phyloP scores from a whole-genome alignment of 2,329 filamentous ascomycete species.

The Talaromyces sp. region DNA sequence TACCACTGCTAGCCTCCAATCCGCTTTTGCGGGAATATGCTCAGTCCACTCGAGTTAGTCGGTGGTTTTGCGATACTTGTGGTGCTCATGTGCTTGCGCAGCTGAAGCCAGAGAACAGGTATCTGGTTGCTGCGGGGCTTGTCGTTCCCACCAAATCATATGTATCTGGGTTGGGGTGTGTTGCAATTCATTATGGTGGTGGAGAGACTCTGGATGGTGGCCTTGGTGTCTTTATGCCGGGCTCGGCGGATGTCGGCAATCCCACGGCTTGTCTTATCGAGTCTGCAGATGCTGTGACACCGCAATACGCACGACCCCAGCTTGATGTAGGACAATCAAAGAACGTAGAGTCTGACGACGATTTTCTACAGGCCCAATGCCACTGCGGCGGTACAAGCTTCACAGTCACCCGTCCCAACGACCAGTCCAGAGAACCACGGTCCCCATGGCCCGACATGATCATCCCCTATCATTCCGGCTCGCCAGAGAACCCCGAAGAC shows the following conservation, averaged over 20 bases:
- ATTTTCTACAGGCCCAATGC: conserved; percentile 46
- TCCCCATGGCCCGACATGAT: conserved; percentile 55
- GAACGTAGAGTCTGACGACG: conserved; percentile 12
- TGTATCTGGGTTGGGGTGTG: conserved; percentile 17
- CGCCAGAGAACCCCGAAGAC: conserved; percentile 45
- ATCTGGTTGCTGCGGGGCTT: conserved; percentile 36
- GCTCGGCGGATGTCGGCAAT: conserved; percentile 16
- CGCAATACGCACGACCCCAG: not conserved
- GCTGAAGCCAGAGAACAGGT: conserved; percentile 24
- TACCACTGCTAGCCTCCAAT: conserved; percentile 23
- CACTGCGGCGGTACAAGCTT: conserved; percentile 57
- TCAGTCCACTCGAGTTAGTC: conserved; percentile 40
- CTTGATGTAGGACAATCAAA: not conserved
- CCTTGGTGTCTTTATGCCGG: conserved; percentile 27
- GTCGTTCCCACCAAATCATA: conserved; percentile 21
- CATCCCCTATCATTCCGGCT: conserved; percentile 44
- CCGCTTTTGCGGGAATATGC: conserved; percentile 42
- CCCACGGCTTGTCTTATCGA: conserved; percentile 25
- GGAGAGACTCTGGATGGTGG: conserved; percentile 31
- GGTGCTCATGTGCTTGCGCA: conserved; percentile 44
- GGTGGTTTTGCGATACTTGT: conserved; percentile 52
- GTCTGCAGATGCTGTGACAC: not conserved
- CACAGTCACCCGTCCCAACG: conserved; percentile 54
- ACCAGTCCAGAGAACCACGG: conserved; percentile 41
- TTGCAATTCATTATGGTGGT: conserved; percentile 28